Base-by-base conservation (phyloP, 2,329 filamentous ascomycete species). In the Botrytis paeoniae region DNA sequence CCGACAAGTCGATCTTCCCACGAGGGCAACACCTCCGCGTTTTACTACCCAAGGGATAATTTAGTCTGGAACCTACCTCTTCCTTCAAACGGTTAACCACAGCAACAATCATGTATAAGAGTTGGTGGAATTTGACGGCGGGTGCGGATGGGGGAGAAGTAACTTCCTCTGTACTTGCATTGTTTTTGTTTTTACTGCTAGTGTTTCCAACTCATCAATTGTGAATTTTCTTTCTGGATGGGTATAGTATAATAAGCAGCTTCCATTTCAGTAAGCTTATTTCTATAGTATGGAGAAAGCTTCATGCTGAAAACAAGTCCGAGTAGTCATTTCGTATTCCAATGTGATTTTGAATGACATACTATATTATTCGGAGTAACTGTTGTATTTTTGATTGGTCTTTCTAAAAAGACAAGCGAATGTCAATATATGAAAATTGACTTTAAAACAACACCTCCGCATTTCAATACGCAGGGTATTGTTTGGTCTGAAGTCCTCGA, bases 1-100 rank as follows among this genome's bases (percentile, higher is more conserved):
- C 48, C n/a, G 35, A 48, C 51, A 68, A 72, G 70, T 66, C 48
- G 48, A 68, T 72, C 48, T 72, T 72, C 62, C 62, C 62, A 69
- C 70, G 70, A 72, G 63, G 51, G 62, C 29, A 68, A 68, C 39
- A 60, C 57, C 65, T 69, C 65, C 48, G 48, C 65, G 4, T 63
- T 61, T 32, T 63, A 39, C 32, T 57, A 9, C 37, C 12, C 60
- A 62, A 22, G 41, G 35, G 29, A 69, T 22, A 18, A 32, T 37
- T 32, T 72, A 32, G 62, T 72, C 39, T 51, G 16, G 41, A 69
- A 25, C 59, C 25, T 18, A 54, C 32, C 29, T 60, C 12, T 59
- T 48, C 45, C 39, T 66, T 18, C 18, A 51, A 29, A 9, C 37
- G 10, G 45, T 41, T 70, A 5, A 39, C 41, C 39, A 18, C 37